These are phyloP conservation scores for Pythium coloratum DNA, from an alignment of 352 stramenopile genomes.

Conservation along the genomic window DNA sequence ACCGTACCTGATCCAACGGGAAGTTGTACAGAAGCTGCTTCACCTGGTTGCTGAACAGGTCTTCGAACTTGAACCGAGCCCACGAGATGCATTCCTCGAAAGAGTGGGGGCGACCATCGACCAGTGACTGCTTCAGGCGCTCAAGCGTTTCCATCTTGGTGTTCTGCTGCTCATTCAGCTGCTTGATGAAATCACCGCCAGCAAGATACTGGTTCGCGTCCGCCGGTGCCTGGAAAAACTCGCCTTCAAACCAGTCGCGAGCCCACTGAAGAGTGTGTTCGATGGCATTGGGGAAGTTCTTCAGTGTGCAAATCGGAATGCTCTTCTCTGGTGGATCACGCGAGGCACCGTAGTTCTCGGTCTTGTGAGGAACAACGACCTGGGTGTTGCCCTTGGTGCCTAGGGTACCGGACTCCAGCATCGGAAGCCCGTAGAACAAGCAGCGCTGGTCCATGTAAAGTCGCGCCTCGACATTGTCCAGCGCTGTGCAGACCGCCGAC, in stretches of 20 bases:
- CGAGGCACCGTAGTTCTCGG: constrained; percentile 97
- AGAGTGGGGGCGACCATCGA: constrained; percentile 86
- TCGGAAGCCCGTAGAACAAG: constrained; percentile 95
- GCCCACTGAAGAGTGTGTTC: constrained; percentile 99
- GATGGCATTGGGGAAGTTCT: constrained; percentile 99
- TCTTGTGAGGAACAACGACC: constrained; percentile 88
- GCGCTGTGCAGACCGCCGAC: constrained; percentile 95
- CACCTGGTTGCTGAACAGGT: constrained; percentile 98
- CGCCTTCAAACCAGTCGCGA: constrained; percentile 98
- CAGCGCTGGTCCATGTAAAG: constrained; percentile 98
- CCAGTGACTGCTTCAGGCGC: constrained; percentile 91
- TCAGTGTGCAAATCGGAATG: constrained; percentile 99
- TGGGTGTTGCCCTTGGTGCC: constrained; percentile 99
- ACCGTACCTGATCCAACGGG: constrained; percentile 90
- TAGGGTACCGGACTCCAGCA: constrained; percentile 99
- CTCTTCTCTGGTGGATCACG: constrained; percentile 98
- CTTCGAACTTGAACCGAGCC: constrained; percentile 97
- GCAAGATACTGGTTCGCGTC: constrained; percentile 95
- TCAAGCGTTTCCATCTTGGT: constrained; percentile 96
- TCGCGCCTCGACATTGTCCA: constrained; percentile 99
- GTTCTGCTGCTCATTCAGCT: constrained; percentile 96
- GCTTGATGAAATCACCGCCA: constrained; percentile 85
- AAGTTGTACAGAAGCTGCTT: constrained; percentile 99
- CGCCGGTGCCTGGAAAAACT: constrained; percentile 96
- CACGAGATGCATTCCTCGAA: constrained; percentile 99